Percentiles rank a stretch among this genome's conserved stretches.
Evolutionary conservation across 2,329 filamentous ascomycete genomes (phyloP).

Genomic region (Cordyceps pruinosa): DNA sequence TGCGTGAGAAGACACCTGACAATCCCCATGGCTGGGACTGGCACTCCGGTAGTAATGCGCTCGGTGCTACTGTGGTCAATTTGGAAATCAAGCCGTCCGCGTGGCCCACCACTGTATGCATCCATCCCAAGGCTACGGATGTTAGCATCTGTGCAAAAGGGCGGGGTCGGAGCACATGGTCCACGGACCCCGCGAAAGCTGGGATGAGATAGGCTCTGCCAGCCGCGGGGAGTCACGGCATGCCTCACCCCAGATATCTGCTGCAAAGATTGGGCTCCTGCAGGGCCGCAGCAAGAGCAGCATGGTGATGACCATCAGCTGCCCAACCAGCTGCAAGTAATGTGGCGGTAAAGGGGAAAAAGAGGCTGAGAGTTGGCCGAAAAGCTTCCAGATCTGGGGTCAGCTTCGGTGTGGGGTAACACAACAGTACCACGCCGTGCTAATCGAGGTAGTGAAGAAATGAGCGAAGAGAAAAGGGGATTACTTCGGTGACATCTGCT

Average conservation of each 20-base stretch:
- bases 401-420: neutral
- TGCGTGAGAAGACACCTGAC: neutral
- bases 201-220: neutral
- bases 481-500: constrained; percentile 3
- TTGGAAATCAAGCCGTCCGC: neutral
- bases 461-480: neutral
- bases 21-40: neutral
- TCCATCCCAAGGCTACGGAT: neutral
- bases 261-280: neutral
- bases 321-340: neutral
- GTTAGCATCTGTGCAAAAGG: neutral
- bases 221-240: neutral
- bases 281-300: neutral
- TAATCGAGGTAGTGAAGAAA: neutral
- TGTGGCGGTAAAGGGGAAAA: constrained; percentile 2
- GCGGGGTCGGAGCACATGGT: neutral
- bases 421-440: neutral
- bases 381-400: neutral
- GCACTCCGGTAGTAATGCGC: neutral
- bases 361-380: neutral
- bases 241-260: neutral
- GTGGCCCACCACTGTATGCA: neutral
- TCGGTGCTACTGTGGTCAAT: constrained; percentile 1
- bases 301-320: neutral
- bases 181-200: neutral